Evolutionary conservation across 2,329 filamentous ascomycete species (phyloP), one percentile per base, ranked within the genome.

Genomic region (Trichoderma oligosporum): DNA sequence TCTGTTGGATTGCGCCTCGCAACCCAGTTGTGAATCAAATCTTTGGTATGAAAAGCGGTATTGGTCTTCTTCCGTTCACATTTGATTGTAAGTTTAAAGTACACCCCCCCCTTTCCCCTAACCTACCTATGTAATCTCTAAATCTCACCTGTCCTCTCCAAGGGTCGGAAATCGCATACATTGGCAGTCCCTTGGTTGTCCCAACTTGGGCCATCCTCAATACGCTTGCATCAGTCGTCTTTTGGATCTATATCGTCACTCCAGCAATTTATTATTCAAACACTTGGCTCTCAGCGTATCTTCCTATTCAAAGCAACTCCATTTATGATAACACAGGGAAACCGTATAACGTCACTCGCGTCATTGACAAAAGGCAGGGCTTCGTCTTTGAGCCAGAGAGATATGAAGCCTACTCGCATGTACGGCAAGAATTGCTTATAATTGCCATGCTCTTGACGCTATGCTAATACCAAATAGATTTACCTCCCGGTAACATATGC

Each of bases 241-340:
- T 78, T 55, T 76, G 75, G 70, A 71, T 79, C 49, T 72, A 73
- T 61, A 71, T 78, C 31, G 70, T 77, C 2, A 73, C 71, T 0
- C 75, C 75, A 0, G 75, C 71, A 1, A 59, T 79, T 1, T 78
- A 78, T 65, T 79, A 78, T 58, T 73, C 72, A 3, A 78, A 78
- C 61, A 77, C 74, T 0, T 80, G 77, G 77, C 71, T 74, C 53
- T 78, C 79, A 0, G 74, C 78, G 0, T 80, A 82, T 51, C 66
- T 83, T 11, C 81, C 81, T 0, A 71, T 82, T 33, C 75, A 78
- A 22, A 78, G 76, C 29, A 74, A 78, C n/a, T 74, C 76, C 11
- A 79, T 77, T 7, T 83, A 76, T 48, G 81, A 83, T 64, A 81
- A 82, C 41, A 79, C 71, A 0, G 81, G 77, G 0, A 61, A 71